These are phyloP conservation scores for Edaphochlamys debaryana DNA, from an alignment of 139 green algal species.

Conservation along the genomic window DNA sequence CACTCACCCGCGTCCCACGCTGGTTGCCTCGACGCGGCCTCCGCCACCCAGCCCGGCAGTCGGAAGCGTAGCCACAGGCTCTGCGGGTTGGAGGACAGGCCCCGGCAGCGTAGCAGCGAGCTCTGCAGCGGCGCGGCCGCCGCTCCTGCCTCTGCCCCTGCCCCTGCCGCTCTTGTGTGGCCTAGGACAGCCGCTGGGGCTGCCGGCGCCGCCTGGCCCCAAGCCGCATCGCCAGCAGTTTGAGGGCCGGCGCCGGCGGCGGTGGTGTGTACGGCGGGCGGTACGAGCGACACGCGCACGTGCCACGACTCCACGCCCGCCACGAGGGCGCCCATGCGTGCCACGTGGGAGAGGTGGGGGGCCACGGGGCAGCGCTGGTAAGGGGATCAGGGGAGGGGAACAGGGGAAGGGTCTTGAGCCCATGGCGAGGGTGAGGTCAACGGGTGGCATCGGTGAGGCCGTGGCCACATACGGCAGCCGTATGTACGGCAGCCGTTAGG, in stretches of 20 bases:
- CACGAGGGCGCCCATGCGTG: background rate
- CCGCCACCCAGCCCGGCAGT: slow-evolving; percentile 18
- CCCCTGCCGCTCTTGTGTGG: background rate
- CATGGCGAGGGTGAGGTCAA: too few species aligned
- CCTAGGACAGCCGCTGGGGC: background rate
- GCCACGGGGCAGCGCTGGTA: background rate
- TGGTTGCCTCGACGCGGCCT: background rate
- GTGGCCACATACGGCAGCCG: too few species aligned
- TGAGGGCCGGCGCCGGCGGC: too few species aligned
- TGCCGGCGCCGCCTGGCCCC: too few species aligned
- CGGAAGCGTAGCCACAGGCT: slow-evolving; percentile 41
- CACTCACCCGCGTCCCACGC: slow-evolving; percentile 6
- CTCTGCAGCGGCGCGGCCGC: background rate
- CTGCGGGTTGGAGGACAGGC: slow-evolving; percentile 8
- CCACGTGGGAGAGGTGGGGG: background rate
- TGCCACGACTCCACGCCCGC: background rate
- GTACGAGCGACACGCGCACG: background rate
- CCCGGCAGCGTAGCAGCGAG: background rate
- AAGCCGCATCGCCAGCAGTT: too few species aligned
- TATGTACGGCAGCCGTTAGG: too few species aligned
- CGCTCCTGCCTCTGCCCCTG: background rate
- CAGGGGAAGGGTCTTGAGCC: background rate
- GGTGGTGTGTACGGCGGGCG: background rate
- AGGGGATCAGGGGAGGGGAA: background rate
- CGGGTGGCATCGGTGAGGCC: too few species aligned